phyloP scores from a whole-genome alignment of 306 rosid genomes.

The Quercus agrifolia region DNA sequence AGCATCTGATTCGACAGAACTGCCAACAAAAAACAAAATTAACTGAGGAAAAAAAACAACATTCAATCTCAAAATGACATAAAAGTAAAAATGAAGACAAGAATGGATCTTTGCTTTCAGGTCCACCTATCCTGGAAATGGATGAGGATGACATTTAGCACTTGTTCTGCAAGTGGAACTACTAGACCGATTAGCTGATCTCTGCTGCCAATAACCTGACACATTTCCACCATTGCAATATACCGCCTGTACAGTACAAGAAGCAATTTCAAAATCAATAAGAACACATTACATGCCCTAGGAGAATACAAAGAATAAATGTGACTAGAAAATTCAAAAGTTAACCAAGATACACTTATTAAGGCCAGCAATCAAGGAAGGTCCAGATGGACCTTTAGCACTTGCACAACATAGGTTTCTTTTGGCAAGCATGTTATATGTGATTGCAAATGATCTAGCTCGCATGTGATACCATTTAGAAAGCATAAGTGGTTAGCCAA shows the following conservation, averaged over 20 bases:
- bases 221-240: conserved; percentile 92
- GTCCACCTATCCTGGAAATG: conserved; percentile 81
- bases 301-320: neutral
- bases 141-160: conserved; percentile 68
- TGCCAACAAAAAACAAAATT: conserved; percentile 32
- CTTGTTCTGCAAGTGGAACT: conserved; percentile 74
- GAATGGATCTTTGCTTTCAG: neutral
- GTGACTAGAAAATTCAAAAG: neutral
- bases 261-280: conserved; percentile 16
- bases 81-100: neutral
- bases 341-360: neutral
- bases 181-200: conserved; percentile 64
- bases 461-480: neutral
- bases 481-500: neutral
- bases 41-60: conserved; percentile 7
- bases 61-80: neutral
- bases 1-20: conserved; percentile 44
- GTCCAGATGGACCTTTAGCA: neutral
- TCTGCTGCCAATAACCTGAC: conserved; percentile 72
- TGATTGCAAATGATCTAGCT: neutral
- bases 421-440: neutral
- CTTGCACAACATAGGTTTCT: neutral
- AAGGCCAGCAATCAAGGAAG: neutral
- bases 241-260: conserved; percentile 65
- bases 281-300: neutral